Conservation (phyloP, 805 yeast genomes). For the Dipodascus albidus region DNA sequence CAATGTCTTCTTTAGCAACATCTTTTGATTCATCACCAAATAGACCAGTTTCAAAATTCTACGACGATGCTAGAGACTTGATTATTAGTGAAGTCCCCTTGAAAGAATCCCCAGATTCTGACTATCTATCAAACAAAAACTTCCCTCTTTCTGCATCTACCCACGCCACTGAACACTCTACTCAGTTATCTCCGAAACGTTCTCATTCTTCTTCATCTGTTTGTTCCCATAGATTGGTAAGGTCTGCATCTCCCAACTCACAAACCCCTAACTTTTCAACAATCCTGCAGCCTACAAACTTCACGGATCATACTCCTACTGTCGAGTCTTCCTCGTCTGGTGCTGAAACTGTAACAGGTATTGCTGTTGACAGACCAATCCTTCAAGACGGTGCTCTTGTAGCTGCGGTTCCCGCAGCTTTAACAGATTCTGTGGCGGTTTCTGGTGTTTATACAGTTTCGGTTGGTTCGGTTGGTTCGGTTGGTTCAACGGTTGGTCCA, state of each 20-base stretch:
- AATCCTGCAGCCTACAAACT: neutral
- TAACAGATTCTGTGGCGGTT: no score
- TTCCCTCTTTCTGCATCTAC: conserved; percentile 1
- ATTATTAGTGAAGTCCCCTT: neutral
- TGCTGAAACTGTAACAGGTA: neutral
- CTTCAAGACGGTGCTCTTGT: neutral
- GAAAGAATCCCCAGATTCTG: neutral
- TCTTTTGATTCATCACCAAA: neutral
- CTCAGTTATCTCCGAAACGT: neutral
- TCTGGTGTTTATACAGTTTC: no score
- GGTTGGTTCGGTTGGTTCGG: neutral
- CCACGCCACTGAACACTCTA: neutral
- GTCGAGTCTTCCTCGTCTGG: neutral
- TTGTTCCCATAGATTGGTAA: neutral
- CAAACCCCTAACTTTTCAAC: neutral
- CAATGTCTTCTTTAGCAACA: conserved; percentile 2
- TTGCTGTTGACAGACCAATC: neutral
- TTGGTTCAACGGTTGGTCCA: no score
- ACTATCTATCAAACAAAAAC: neutral
- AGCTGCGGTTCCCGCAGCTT: neutral
- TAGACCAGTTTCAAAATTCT: neutral
- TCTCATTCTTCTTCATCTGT: neutral
- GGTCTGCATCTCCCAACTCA: neutral
- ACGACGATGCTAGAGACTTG: neutral
- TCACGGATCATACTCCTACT: neutral